These are phyloP conservation scores for Syzygium jambos DNA, from an alignment of 345 rosid species.

Conservation along the genomic window DNA sequence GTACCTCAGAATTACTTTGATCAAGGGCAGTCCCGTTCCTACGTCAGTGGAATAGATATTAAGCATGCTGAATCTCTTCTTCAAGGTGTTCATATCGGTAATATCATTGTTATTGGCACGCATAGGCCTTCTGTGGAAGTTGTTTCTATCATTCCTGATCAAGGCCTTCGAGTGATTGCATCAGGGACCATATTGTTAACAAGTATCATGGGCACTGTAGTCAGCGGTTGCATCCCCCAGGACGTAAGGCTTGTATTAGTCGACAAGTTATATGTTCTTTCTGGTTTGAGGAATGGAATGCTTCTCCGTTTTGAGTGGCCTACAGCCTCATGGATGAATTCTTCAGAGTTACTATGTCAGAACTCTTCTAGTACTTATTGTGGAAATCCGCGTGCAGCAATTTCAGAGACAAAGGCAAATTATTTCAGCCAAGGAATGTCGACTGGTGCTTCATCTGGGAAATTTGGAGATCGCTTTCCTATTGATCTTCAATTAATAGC, in stretches of 20 bases:
- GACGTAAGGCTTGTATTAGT: slow-evolving; percentile 91
- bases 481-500: slow-evolving; percentile 72
- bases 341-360: slow-evolving; percentile 15
- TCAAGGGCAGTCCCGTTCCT: slow-evolving; percentile 23
- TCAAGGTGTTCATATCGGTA: slow-evolving; percentile 49
- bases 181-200: slow-evolving; percentile 61
- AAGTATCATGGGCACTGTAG: slow-evolving; percentile 57
- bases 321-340: slow-evolving; percentile 22
- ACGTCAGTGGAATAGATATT: slow-evolving; percentile 12
- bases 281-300: slow-evolving; percentile 98
- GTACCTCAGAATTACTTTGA: slow-evolving; percentile 57
- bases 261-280: slow-evolving; percentile 74
- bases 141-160: slow-evolving; percentile 49
- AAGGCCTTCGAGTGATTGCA: slow-evolving; percentile 74
- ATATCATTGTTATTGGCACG: slow-evolving; percentile 82
- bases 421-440: slow-evolving; percentile 14
- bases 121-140: slow-evolving; percentile 97
- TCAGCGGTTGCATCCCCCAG: slow-evolving; percentile 88
- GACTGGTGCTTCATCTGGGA: slow-evolving; percentile 16
- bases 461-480: slow-evolving; percentile 26
- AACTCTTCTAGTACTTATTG: slow-evolving; percentile 14
- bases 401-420: slow-evolving; percentile 7
- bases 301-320: slow-evolving; percentile 97
- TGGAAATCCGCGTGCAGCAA: slow-evolving; percentile 20
- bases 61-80: slow-evolving; percentile 32